A percentile compares a stretch with the other conserved stretches of the same genome.
These are phyloP conservation scores for Torulaspora delbrueckii DNA, from an alignment of 805 yeast genomes.

Conservation along the genomic window DNA sequence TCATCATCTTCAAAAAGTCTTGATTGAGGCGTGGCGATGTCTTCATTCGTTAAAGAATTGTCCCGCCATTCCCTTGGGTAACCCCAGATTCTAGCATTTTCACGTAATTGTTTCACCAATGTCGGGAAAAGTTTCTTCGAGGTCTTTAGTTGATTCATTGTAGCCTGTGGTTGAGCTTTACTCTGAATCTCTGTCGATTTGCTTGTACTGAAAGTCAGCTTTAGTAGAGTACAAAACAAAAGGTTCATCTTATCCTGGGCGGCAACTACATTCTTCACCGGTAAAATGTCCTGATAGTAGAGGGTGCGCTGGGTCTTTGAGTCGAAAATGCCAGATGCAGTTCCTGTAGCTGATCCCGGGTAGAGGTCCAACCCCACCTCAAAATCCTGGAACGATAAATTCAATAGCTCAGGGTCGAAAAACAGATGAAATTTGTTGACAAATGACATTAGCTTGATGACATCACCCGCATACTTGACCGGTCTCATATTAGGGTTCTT, in stretches of 20 bases:
- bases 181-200: constrained; percentile 15
- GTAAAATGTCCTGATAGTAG: constrained; percentile 15
- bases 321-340: constrained; percentile 14
- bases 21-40: constrained; percentile 13
- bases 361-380: constrained; percentile 30
- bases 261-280: constrained; percentile 18
- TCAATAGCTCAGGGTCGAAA: constrained; percentile 22
- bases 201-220: constrained; percentile 19
- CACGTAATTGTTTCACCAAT: constrained; percentile 22
- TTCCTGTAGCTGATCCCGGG: constrained; percentile 17
- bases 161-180: constrained; percentile 19
- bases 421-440: constrained; percentile 27
- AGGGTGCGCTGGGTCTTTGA: constrained; percentile 8
- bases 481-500: constrained; percentile 22
- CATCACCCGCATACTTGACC: constrained; percentile 28
- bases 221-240: constrained; percentile 25
- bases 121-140: constrained; percentile 23
- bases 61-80: constrained; percentile 31
- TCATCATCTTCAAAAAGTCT: constrained; percentile 18
- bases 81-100: constrained; percentile 27
- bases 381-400: constrained; percentile 31
- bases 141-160: constrained; percentile 15
- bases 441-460: constrained; percentile 31
- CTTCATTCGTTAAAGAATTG: constrained; percentile 3
- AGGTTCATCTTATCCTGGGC: constrained; percentile 30